These are phyloP conservation scores for Pichia scutulata DNA, from an alignment of 805 yeast species.

Conservation along the genomic window DNA sequence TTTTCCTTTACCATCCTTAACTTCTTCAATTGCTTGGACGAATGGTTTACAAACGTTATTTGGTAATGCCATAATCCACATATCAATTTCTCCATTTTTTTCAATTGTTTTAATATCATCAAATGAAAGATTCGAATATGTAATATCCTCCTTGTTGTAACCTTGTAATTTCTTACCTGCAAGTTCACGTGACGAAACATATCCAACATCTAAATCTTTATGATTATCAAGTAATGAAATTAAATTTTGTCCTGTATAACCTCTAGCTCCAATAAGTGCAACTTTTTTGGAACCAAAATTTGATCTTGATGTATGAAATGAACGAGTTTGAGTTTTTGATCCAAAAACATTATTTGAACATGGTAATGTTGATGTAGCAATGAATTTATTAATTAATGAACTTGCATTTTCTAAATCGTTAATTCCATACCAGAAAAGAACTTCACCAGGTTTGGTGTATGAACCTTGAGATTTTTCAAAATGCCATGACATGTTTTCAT, in stretches of 20 bases:
- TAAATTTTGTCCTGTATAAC: constrained; percentile 91
- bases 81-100: constrained; percentile 69
- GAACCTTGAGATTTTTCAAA: constrained; percentile 93
- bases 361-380: constrained; percentile 19
- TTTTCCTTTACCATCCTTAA: constrained; percentile 55
- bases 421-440: constrained; percentile 92
- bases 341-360: constrained; percentile 41
- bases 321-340: constrained; percentile 27
- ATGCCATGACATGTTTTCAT: constrained; percentile 85
- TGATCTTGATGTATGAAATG: constrained; percentile 19
- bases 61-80: constrained; percentile 99
- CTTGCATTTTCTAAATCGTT: constrained; percentile 54
- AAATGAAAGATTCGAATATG: constrained; percentile 77
- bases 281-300: constrained; percentile 36
- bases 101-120: constrained; percentile 82
- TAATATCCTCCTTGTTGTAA: constrained; percentile 71
- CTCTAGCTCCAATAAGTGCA: constrained; percentile 97
- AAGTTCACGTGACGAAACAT: constrained; percentile 94
- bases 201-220: constrained; percentile 79
- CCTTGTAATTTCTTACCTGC: constrained; percentile 82
- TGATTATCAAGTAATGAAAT: constrained; percentile 81
- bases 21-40: constrained; percentile 70
- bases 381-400: constrained; percentile 51
- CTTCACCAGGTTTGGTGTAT: constrained; percentile 78
- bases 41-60: constrained; percentile 92